Conservation (phyloP, 495 filamentous ascomycete species). For the Cercophora newfieldiana region DNA sequence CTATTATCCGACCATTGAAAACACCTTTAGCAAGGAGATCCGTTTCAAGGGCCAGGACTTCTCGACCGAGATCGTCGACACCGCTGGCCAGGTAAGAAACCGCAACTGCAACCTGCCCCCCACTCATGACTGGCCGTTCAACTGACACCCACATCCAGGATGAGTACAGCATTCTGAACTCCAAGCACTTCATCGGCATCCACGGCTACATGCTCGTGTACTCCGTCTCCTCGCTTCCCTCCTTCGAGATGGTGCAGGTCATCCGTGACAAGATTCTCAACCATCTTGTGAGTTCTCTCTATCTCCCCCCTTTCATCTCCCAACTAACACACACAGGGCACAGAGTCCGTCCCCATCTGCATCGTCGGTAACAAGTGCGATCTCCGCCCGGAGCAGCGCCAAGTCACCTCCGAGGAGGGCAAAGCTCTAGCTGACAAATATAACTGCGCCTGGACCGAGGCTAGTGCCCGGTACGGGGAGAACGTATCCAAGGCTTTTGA, state of each 20-base stretch:
- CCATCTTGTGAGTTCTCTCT: conserved; percentile 65
- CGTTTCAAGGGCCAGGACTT: conserved; percentile 88
- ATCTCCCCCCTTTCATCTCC: background rate
- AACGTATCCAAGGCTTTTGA: conserved; percentile 94
- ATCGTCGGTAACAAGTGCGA: conserved; percentile 98
- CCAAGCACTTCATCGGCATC: conserved; percentile 98
- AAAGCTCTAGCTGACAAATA: conserved; percentile 77
- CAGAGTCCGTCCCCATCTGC: conserved; percentile 87
- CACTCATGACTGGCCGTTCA: background rate
- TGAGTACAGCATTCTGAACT: conserved; percentile 97
- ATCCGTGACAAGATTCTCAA: conserved; percentile 97
- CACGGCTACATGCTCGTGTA: conserved; percentile 99
- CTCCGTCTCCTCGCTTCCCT: conserved; percentile 86
- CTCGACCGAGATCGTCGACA: conserved; percentile 97
- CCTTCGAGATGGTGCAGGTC: conserved; percentile 94
- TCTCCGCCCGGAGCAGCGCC: conserved; percentile 86
- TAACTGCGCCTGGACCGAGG: conserved; percentile 92
- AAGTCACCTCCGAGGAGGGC: conserved; percentile 84
- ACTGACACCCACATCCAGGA: conserved; percentile 57
- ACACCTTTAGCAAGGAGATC: conserved; percentile 95
- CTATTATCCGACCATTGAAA: conserved; percentile 99
- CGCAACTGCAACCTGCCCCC: too few relatives aligned
- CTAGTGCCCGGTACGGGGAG: conserved; percentile 88
- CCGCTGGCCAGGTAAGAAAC: conserved; percentile 82
- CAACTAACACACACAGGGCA: conserved; percentile 59